phyloP scores from a whole-genome alignment of 2,329 filamentous ascomycete species.

The Thielaviopsis ethacetica region DNA sequence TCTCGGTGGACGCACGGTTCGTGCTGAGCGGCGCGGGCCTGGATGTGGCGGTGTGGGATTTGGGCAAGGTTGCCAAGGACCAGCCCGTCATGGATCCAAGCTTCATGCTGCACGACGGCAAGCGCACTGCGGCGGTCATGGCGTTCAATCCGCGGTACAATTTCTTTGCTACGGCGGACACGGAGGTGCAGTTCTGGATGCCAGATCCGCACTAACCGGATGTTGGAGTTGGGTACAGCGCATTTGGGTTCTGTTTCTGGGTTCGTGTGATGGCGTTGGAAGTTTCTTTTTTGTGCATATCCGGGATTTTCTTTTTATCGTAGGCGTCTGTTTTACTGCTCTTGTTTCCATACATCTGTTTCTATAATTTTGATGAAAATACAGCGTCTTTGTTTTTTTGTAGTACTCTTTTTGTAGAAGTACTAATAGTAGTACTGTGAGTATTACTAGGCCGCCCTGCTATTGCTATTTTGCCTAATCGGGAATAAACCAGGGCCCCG shows the following conservation, averaged over 20 bases:
- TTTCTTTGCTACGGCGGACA: constrained; percentile 78
- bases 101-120: constrained; percentile 43
- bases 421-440: too few species aligned
- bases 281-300: background rate
- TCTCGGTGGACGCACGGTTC: constrained; percentile 77
- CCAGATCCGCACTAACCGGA: constrained; percentile 36
- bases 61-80: constrained; percentile 29
- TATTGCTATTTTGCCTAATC: too few species aligned
- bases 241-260: background rate
- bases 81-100: constrained; percentile 45
- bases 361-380: background rate
- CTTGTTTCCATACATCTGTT: background rate
- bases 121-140: constrained; percentile 54
- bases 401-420: background rate
- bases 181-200: constrained; percentile 65
- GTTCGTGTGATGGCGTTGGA: background rate
- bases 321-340: background rate
- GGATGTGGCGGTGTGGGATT: constrained; percentile 79
- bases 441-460: too few species aligned
- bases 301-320: background rate
- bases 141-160: constrained; percentile 87
- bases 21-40: constrained; percentile 63
- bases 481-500: too few species aligned
- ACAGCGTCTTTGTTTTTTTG: background rate
- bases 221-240: background rate